phyloP scores from a whole-genome alignment of 2,329 filamentous ascomycete genomes.

The Sphaceloma murrayae region DNA sequence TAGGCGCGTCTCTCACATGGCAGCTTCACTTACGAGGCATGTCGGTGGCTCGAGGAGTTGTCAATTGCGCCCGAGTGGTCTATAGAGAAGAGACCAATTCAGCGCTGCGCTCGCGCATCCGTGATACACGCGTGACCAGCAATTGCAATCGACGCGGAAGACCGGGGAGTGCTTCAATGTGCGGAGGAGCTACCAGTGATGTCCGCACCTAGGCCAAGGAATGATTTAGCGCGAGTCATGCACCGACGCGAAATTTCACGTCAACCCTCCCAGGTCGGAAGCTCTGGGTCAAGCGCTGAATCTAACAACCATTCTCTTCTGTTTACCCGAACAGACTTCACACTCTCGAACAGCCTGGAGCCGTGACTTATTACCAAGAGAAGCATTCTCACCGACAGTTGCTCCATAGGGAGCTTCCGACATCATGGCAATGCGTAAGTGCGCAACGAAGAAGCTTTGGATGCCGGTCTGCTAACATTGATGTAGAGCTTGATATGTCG shows the following conservation, averaged over 20 bases:
- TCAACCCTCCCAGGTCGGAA: background rate
- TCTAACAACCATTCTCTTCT: too few species aligned
- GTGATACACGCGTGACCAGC: too few species aligned
- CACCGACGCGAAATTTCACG: background rate
- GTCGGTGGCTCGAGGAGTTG: background rate
- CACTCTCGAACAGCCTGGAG: too few species aligned
- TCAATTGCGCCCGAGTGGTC: background rate
- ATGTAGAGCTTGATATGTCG: conserved; percentile 67
- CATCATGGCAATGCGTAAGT: conserved; percentile 53
- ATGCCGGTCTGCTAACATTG: conserved; percentile 34
- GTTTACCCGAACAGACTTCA: too few species aligned
- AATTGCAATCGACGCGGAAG: too few species aligned
- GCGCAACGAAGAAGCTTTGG: conserved; percentile 59
- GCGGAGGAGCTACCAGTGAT: background rate
- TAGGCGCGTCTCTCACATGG: background rate
- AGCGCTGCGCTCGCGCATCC: too few species aligned
- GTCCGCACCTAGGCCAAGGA: background rate
- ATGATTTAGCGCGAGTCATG: background rate
- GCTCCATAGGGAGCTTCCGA: conserved; percentile 17
- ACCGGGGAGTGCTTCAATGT: too few species aligned
- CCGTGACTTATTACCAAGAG: background rate
- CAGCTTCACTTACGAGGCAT: conserved; percentile 17
- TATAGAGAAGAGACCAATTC: too few species aligned
- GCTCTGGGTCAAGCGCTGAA: too few species aligned
- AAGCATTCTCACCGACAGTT: background rate